Conservation (phyloP, 2,329 filamentous ascomycete species). For the Apiospora saccharicola region DNA sequence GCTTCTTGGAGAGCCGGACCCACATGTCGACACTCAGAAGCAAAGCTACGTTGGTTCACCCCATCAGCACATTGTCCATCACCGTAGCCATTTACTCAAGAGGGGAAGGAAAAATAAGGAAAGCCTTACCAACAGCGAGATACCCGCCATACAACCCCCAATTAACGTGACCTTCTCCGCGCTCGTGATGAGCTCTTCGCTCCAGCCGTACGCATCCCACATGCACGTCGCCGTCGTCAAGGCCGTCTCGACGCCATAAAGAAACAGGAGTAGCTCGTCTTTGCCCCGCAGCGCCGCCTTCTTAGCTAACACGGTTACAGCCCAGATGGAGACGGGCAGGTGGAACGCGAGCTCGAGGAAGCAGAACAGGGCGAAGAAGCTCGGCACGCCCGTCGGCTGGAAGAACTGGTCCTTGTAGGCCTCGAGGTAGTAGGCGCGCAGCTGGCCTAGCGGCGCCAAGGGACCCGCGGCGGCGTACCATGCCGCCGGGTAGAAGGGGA, state of each 20-base stretch:
- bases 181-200: constrained; percentile 50
- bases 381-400: constrained; percentile 46
- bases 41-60: constrained; percentile 47
- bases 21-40: constrained; percentile 64
- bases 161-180: constrained; percentile 56
- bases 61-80: background rate
- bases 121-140: constrained; percentile 58
- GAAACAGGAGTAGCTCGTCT: constrained; percentile 58
- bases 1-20: constrained; percentile 54
- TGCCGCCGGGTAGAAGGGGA: constrained; percentile 58
- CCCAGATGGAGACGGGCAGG: constrained; percentile 58
- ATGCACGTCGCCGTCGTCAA: constrained; percentile 61
- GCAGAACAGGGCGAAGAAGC: constrained; percentile 61
- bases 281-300: constrained; percentile 43
- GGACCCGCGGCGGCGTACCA: constrained; percentile 51
- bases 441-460: constrained; percentile 54
- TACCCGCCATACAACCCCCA: constrained; percentile 61
- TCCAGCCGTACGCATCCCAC: constrained; percentile 58
- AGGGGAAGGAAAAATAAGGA: background rate
- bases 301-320: constrained; percentile 48
- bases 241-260: constrained; percentile 59
- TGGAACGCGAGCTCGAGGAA: constrained; percentile 58
- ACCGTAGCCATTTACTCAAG: background rate
- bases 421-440: constrained; percentile 56
- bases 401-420: constrained; percentile 63